Percentiles rank a stretch among this genome's conserved stretches.
phyloP scores from a whole-genome alignment of 140 eudicot species.

The Anethum foeniculum region DNA sequence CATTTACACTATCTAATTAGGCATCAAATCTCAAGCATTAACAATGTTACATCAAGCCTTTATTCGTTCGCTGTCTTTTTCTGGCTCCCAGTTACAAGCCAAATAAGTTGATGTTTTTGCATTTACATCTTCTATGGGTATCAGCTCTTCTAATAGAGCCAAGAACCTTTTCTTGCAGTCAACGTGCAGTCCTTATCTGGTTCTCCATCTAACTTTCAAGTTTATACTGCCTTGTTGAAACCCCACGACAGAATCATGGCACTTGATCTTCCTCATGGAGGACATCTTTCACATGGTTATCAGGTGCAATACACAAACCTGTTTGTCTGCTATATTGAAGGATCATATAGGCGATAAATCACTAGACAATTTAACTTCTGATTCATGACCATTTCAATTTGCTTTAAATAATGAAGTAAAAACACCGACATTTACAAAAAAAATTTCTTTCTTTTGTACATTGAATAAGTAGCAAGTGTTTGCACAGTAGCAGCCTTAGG shows the following conservation, averaged over 20 bases:
- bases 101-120: background rate
- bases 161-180: conserved; percentile 37
- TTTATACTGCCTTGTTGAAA: conserved; percentile 88
- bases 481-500: background rate
- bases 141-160: background rate
- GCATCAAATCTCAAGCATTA: background rate
- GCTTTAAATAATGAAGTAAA: background rate
- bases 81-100: background rate
- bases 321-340: background rate
- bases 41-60: background rate
- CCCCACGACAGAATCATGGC: conserved; percentile 99
- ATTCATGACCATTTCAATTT: background rate
- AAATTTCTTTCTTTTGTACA: background rate
- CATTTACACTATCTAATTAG: background rate
- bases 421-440: background rate
- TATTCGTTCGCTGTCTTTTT: background rate
- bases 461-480: background rate
- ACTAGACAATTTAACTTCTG: background rate
- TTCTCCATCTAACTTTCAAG: conserved; percentile 90
- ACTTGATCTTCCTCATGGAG: conserved; percentile 99
- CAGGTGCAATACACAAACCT: conserved; percentile 43
- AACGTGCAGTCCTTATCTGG: conserved; percentile 97
- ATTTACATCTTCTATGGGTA: background rate
- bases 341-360: background rate
- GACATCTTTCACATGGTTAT: conserved; percentile 96